Evolutionary conservation across 306 rosid species (phyloP), one percentile per base, ranked within the genome.

Genomic region (Vicia sativa): DNA sequence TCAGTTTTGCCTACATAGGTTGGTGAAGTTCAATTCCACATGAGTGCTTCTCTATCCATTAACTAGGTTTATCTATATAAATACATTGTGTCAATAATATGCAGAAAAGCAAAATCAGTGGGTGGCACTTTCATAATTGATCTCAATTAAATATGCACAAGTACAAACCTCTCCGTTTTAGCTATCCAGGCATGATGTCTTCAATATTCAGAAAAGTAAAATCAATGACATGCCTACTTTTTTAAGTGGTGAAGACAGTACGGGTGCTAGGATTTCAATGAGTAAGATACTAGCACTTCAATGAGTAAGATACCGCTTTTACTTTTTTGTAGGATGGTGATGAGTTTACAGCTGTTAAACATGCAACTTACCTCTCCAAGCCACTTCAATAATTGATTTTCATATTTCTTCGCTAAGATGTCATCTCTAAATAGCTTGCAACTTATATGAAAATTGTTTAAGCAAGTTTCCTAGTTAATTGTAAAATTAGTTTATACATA

Each of bases 181-280:
- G 61, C 37, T 26, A 55, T 55, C 26, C 62, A 55, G 62, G 11
- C 38, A 53, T 0, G 42, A 26, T 49, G 29, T 42, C 66, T 39
- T 38, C 57, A 50, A 41, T 60, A 39, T 48, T 59, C 10, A 21
- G 55, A 26, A 75, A 67, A 37, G 57, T 12, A 75, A 58, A 59
- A 67, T n/a, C 57, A 46, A 44, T 15, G 38, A 34, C 29, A 39
- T 67, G 38, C 13, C 44, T 37, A 67, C 3, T 15, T 44, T 34
- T 37, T 35, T 3, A 65, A 19, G 48, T 67, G 46, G 68, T 1
- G 15, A 53, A 11, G 19, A 26, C 62, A 26, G 2, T 28, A 55
- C 61, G 12, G 37, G 18, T 54, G 38, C 18, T 26, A 26, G 38
- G 14, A 28, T 13, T 55, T 55, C 62, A 28, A 55, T 55, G 62